Evolutionary conservation across 2,329 filamentous ascomycete genomes (phyloP).

Genomic region (Penicillium sp.): DNA sequence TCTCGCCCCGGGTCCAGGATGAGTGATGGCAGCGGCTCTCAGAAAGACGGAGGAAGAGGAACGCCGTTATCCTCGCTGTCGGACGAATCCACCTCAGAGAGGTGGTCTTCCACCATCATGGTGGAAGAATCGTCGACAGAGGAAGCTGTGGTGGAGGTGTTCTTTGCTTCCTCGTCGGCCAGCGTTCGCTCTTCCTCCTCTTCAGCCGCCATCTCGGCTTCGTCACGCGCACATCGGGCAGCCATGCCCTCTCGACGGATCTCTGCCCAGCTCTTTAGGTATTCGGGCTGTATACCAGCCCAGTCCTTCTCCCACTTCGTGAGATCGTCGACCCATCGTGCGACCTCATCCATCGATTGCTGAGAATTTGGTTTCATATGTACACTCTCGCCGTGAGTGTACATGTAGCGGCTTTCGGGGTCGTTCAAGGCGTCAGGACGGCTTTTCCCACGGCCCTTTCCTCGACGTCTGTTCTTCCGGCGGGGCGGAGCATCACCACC

Average conservation of each 20-base stretch:
- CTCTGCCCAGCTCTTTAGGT: not conserved
- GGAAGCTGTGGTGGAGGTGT: too few species aligned
- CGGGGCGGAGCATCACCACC: too few species aligned
- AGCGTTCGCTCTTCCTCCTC: not conserved
- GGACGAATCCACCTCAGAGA: too few species aligned
- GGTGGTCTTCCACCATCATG: too few species aligned
- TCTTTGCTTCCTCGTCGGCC: too few species aligned
- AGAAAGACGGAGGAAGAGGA: too few species aligned
- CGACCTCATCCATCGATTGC: conserved; percentile 20
- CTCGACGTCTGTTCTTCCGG: too few species aligned
- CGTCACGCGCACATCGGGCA: not conserved
- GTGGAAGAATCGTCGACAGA: too few species aligned
- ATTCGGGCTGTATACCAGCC: conserved; percentile 6
- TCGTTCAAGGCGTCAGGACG: not conserved
- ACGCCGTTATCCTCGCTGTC: too few species aligned
- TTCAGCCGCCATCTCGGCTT: not conserved
- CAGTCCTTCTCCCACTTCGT: conserved; percentile 9
- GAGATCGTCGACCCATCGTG: conserved; percentile 4
- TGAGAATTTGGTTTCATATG: conserved; percentile 27
- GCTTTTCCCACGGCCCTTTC: not conserved
- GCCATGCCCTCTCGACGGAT: not conserved
- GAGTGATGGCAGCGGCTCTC: too few species aligned
- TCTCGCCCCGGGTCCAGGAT: too few species aligned
- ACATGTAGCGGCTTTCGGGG: conserved; percentile 20
- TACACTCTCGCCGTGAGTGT: conserved; percentile 27